phyloP scores from a whole-genome alignment of 2,329 filamentous ascomycete genomes.

The Nannizziopsis barbatae region DNA sequence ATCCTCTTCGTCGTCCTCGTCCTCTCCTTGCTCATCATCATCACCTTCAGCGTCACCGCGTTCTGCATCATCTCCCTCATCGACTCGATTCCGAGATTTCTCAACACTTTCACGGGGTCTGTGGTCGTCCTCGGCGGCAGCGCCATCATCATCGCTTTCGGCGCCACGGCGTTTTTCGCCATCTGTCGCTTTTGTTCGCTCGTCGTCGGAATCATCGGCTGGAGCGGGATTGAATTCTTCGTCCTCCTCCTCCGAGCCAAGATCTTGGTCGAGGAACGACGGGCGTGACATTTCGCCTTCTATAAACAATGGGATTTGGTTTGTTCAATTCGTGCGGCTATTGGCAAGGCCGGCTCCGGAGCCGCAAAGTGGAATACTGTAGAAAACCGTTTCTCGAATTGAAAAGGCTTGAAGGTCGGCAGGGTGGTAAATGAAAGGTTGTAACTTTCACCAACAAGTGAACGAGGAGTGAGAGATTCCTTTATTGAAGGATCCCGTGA shows the following conservation, averaged over 20 bases:
- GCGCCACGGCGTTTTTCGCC: slow-evolving; percentile 15
- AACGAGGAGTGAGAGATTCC: no score
- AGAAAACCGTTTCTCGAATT: no score
- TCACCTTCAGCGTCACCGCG: slow-evolving; percentile 42
- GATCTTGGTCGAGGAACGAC: slow-evolving; percentile 41
- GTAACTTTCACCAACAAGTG: no score
- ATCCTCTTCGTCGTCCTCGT: slow-evolving; percentile 33
- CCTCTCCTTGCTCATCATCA: slow-evolving; percentile 52
- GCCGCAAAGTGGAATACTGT: not conserved
- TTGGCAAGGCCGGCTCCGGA: not conserved
- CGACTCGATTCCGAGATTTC: slow-evolving; percentile 24
- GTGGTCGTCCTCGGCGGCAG: slow-evolving; percentile 35
- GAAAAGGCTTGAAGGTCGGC: no score
- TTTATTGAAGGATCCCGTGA: no score
- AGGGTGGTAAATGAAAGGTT: no score
- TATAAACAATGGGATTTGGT: not conserved
- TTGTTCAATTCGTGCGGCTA: not conserved
- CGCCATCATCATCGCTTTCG: slow-evolving; percentile 37
- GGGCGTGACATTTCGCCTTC: slow-evolving; percentile 23
- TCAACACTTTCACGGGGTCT: slow-evolving; percentile 19
- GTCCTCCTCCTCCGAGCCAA: slow-evolving; percentile 58
- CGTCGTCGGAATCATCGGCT: slow-evolving; percentile 61
- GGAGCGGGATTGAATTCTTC: slow-evolving; percentile 82
- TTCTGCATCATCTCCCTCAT: slow-evolving; percentile 36
- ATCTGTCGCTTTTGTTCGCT: slow-evolving; percentile 36